phyloP scores from a whole-genome alignment of 2,329 filamentous ascomycete species.

The Fusarium sp. region DNA sequence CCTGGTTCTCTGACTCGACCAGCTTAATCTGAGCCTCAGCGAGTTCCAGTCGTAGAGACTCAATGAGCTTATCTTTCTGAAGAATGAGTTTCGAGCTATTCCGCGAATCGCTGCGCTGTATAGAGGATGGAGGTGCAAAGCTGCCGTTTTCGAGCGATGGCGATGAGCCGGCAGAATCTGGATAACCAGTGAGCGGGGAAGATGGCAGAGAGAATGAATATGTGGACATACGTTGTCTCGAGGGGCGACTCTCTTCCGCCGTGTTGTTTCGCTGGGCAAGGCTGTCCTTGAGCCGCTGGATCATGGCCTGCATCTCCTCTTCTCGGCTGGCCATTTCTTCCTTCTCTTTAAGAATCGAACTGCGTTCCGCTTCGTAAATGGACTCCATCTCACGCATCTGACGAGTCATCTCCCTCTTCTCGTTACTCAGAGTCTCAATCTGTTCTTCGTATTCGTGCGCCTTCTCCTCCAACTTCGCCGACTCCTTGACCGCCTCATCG shows the following conservation, averaged over 20 bases:
- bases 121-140: conserved; percentile 86
- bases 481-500: conserved; percentile 85
- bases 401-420: conserved; percentile 84
- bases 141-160: conserved; percentile 78
- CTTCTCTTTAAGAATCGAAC: conserved; percentile 88
- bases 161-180: conserved; percentile 62
- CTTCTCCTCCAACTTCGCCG: conserved; percentile 86
- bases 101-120: conserved; percentile 87
- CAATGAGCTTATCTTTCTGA: conserved; percentile 97
- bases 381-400: conserved; percentile 91
- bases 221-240: conserved; percentile 65
- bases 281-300: conserved; percentile 91
- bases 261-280: conserved; percentile 77
- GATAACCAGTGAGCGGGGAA: conserved; percentile 35
- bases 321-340: conserved; percentile 86
- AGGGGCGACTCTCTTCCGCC: conserved; percentile 66
- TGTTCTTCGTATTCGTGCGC: conserved; percentile 88
- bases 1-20: conserved; percentile 92
- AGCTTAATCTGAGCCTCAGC: conserved; percentile 96
- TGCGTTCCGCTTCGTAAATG: conserved; percentile 91
- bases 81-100: conserved; percentile 90
- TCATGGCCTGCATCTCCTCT: conserved; percentile 89
- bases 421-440: conserved; percentile 81
- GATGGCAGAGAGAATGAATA: neutral
- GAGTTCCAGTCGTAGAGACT: conserved; percentile 88